Conservation (phyloP, 352 stramenopile genomes). For the Pythium sukuiense region DNA sequence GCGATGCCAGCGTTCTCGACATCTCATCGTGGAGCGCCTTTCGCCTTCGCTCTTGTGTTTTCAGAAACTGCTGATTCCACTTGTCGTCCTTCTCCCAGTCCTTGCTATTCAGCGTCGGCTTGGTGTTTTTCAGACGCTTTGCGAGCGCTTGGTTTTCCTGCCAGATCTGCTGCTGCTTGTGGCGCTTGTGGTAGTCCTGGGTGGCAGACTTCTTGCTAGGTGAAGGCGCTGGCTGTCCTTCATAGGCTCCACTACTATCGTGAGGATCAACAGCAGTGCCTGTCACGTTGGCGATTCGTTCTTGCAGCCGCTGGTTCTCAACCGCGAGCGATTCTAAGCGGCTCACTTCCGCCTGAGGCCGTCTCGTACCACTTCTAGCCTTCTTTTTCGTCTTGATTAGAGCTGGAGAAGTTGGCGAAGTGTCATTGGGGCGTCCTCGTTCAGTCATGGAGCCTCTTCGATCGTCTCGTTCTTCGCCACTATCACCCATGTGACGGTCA, state of each 20-base stretch:
- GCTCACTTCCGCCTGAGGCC: neutral
- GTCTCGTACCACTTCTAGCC: neutral
- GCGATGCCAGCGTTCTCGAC: conserved; percentile 39
- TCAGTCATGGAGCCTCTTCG: neutral
- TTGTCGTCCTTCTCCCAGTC: conserved; percentile 76
- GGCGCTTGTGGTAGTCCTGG: conserved; percentile 63
- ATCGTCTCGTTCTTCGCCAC: conserved; percentile 6
- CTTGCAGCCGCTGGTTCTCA: neutral
- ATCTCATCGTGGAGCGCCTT: conserved; percentile 58
- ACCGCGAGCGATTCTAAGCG: neutral
- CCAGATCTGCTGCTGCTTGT: conserved; percentile 73
- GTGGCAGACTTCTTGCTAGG: conserved; percentile 20
- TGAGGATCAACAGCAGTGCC: neutral
- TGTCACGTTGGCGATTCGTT: neutral
- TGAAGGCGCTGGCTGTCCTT: neutral
- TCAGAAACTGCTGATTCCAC: conserved; percentile 69
- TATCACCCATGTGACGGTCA: neutral
- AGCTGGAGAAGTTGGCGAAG: neutral
- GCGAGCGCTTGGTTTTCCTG: conserved; percentile 69
- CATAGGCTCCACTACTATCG: neutral
- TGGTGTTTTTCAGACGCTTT: conserved; percentile 65
- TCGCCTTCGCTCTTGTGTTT: conserved; percentile 51
- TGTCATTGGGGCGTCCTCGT: neutral
- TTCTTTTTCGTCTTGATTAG: conserved; percentile 8
- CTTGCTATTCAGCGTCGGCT: conserved; percentile 63